phyloP scores from a whole-genome alignment of 768 basidiomycete genomes.

The Harrya chromipes region DNA sequence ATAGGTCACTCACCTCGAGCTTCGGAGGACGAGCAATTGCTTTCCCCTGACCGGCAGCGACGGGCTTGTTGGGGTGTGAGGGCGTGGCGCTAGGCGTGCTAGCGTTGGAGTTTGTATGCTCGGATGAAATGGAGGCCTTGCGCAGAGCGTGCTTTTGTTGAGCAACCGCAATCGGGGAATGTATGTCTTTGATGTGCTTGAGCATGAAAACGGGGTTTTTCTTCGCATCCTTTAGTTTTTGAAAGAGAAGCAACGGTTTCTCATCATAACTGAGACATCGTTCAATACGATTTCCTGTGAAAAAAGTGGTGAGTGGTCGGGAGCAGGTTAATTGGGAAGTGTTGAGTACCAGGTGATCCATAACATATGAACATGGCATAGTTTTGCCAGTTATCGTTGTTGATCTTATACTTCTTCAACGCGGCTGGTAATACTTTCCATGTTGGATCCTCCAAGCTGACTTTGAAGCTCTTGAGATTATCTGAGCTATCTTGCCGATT shows the following conservation, averaged over 20 bases:
- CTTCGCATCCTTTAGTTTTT: constrained; percentile 93
- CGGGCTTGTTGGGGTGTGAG: constrained; percentile 23
- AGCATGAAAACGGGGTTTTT: constrained; percentile 99
- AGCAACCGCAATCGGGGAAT: constrained; percentile 94
- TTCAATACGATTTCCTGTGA: constrained; percentile 71
- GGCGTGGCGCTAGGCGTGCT: constrained; percentile 19
- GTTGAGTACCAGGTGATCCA: constrained; percentile 71
- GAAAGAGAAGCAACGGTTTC: constrained; percentile 94
- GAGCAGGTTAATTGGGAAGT: background rate
- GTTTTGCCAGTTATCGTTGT: constrained; percentile 97
- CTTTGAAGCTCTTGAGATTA: constrained; percentile 93
- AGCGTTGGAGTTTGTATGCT: constrained; percentile 16
- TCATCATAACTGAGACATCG: constrained; percentile 97
- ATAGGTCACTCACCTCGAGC: constrained; percentile 66
- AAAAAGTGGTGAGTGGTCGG: background rate
- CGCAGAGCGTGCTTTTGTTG: constrained; percentile 93
- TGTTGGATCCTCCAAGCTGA: constrained; percentile 95
- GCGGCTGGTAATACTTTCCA: constrained; percentile 99
- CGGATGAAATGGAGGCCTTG: constrained; percentile 55
- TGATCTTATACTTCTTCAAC: constrained; percentile 97
- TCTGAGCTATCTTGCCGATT: constrained; percentile 66
- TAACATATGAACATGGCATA: constrained; percentile 99
- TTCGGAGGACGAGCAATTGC: constrained; percentile 57
- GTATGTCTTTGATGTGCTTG: constrained; percentile 90
- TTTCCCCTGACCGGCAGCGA: constrained; percentile 30